These are phyloP conservation scores for Ceratocystis ficicola DNA, from an alignment of 2,329 filamentous ascomycete species.

Conservation along the genomic window DNA sequence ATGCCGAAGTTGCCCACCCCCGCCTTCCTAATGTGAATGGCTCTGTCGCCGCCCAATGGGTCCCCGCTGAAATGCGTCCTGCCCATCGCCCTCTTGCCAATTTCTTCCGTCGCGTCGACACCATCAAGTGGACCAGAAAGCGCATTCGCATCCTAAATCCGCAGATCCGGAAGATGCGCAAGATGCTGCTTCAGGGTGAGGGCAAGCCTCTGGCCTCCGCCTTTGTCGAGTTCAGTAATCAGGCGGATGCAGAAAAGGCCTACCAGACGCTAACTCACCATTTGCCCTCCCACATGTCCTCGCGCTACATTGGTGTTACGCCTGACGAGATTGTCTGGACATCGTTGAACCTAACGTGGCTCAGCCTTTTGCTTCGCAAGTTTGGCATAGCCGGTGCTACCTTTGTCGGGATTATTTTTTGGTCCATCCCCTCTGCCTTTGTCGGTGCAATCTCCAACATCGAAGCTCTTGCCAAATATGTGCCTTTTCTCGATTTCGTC, in stretches of 20 bases:
- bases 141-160: conserved; percentile 32
- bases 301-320: conserved; percentile 68
- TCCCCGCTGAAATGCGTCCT: conserved; percentile 61
- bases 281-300: conserved; percentile 69
- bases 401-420: conserved; percentile 68
- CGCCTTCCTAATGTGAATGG: conserved; percentile 34
- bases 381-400: conserved; percentile 55
- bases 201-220: conserved; percentile 56
- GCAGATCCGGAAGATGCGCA: conserved; percentile 51
- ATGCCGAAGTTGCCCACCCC: conserved; percentile 26
- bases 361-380: conserved; percentile 60
- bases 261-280: conserved; percentile 75
- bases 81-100: conserved; percentile 56
- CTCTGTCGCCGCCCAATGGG: conserved; percentile 58
- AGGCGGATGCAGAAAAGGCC: conserved; percentile 72
- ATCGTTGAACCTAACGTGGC: conserved; percentile 58
- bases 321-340: conserved; percentile 79
- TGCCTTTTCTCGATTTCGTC: conserved; percentile 65
- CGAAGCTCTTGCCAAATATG: conserved; percentile 48
- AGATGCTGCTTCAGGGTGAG: conserved; percentile 51
- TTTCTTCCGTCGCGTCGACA: conserved; percentile 82
- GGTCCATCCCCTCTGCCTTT: conserved; percentile 61
- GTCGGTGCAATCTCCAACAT: conserved; percentile 82
- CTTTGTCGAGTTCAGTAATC: conserved; percentile 83
- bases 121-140: conserved; percentile 75